Conservation (phyloP, 805 yeast genomes). For the Candida adriatica region DNA sequence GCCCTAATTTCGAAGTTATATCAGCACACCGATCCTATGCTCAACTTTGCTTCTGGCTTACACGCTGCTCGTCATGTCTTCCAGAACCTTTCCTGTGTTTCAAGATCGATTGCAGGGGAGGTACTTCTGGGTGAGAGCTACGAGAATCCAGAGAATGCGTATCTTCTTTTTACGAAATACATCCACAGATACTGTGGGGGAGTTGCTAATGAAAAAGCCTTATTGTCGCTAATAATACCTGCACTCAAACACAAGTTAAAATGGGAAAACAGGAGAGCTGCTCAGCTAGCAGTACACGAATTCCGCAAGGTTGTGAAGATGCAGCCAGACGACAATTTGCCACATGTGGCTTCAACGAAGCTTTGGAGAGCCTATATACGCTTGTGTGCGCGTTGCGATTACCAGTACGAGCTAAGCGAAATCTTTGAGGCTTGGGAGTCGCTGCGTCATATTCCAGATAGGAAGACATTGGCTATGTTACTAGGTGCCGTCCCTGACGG, state of each 20-base stretch:
- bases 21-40: constrained; percentile 2
- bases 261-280: constrained; percentile 49
- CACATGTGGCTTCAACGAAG: constrained; percentile 35
- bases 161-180: constrained; percentile 21
- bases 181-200: constrained; percentile 16
- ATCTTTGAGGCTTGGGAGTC: constrained; percentile 51
- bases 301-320: constrained; percentile 38
- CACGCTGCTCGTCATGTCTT: constrained; percentile 21
- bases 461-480: constrained; percentile 32
- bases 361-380: constrained; percentile 49
- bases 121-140: constrained; percentile 26
- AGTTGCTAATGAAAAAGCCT: constrained; percentile 25
- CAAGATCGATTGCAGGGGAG: constrained; percentile 16
- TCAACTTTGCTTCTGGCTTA: constrained; percentile 6
- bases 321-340: constrained; percentile 17
- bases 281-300: constrained; percentile 55
- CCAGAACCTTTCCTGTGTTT: constrained; percentile 11
- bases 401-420: constrained; percentile 40
- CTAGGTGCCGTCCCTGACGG: constrained; percentile 23
- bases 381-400: constrained; percentile 40
- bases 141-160: constrained; percentile 26
- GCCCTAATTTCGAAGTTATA: constrained; percentile 12
- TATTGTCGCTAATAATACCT: constrained; percentile 43
- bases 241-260: constrained; percentile 28
- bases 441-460: constrained; percentile 36